Percentiles rank a stretch among this genome's conserved stretches.
Conservation (phyloP, 352 stramenopile species). For the Lagenidium sp. region DNA sequence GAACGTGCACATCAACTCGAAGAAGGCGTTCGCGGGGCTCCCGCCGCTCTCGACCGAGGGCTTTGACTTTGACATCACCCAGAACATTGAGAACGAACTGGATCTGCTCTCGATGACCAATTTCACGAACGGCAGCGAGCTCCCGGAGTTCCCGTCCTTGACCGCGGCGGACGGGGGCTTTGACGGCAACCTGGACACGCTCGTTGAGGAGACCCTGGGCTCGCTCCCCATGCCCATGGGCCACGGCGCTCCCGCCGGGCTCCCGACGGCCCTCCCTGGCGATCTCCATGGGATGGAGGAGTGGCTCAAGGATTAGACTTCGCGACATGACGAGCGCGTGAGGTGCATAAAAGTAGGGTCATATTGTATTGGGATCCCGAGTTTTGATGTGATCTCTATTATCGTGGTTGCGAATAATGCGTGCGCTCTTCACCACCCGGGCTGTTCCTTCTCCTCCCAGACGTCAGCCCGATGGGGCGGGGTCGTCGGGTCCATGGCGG, state of each 20-base stretch:
- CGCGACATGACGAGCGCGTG: too few species aligned
- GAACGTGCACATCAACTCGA: slow-evolving; percentile 49
- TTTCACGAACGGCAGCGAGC: slow-evolving; percentile 19
- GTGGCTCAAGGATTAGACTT: slow-evolving; percentile 70
- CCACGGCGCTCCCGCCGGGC: slow-evolving; percentile 27
- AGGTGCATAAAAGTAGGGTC: too few species aligned
- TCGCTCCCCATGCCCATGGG: slow-evolving; percentile 63
- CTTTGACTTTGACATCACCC: slow-evolving; percentile 71
- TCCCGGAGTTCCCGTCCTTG: slow-evolving; percentile 8
- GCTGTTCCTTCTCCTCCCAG: slow-evolving; percentile 55
- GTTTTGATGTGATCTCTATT: too few species aligned
- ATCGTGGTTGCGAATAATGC: too few species aligned
- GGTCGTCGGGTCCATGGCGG: slow-evolving; percentile 47
- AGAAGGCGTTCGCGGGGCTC: slow-evolving; percentile 52
- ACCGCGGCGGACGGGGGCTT: slow-evolving; percentile 10
- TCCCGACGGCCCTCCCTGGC: slow-evolving; percentile 43
- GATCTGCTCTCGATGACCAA: slow-evolving; percentile 68
- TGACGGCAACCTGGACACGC: slow-evolving; percentile 31
- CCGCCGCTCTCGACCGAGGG: slow-evolving; percentile 45
- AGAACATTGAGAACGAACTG: slow-evolving; percentile 75
- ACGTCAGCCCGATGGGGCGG: slow-evolving; percentile 43
- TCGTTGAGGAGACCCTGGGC: slow-evolving; percentile 46
- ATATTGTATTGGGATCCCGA: too few species aligned
- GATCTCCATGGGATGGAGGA: slow-evolving; percentile 77
- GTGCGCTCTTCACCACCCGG: slow-evolving; percentile 44